phyloP scores from a whole-genome alignment of 1,284 basidiomycete species.

The Xerocomus tenax region DNA sequence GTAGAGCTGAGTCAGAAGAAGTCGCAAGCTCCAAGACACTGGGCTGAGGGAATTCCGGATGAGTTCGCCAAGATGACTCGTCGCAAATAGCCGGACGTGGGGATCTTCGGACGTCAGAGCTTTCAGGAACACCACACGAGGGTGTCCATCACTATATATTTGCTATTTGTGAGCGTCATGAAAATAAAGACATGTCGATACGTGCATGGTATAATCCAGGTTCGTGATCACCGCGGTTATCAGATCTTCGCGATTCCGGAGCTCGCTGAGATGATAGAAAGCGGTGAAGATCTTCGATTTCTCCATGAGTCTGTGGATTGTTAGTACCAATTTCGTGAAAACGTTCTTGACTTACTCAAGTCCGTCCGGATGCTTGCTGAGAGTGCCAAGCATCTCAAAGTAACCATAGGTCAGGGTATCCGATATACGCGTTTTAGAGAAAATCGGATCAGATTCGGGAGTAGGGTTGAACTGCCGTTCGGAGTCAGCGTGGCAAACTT shows the following conservation, averaged over 20 bases:
- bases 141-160: slow-evolving; percentile 72
- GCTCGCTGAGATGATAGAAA: slow-evolving; percentile 88
- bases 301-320: slow-evolving; percentile 63
- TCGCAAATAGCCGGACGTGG: slow-evolving; percentile 83
- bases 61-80: slow-evolving; percentile 77
- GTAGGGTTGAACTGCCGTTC: slow-evolving; percentile 52
- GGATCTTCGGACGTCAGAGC: slow-evolving; percentile 88
- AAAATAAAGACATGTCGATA: slow-evolving; percentile 6
- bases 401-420: slow-evolving; percentile 87
- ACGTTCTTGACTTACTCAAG: slow-evolving; percentile 63
- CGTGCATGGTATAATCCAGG: slow-evolving; percentile 82
- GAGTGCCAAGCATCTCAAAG: slow-evolving; percentile 88
- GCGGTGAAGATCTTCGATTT: slow-evolving; percentile 90
- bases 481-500: slow-evolving; percentile 3
- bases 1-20: slow-evolving; percentile 92
- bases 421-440: slow-evolving; percentile 76
- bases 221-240: slow-evolving; percentile 87
- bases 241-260: slow-evolving; percentile 84
- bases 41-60: slow-evolving; percentile 56
- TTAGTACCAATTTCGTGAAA: slow-evolving; percentile 5
- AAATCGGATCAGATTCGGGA: slow-evolving; percentile 69
- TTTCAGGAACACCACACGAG: slow-evolving; percentile 85
- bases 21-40: slow-evolving; percentile 77
- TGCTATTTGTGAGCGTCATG: not conserved
- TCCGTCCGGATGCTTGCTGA: slow-evolving; percentile 83